Evolutionary conservation across 1,284 basidiomycete species (phyloP), one percentile per base, ranked within the genome.

Genomic region (Cystobasidium pallidum): DNA sequence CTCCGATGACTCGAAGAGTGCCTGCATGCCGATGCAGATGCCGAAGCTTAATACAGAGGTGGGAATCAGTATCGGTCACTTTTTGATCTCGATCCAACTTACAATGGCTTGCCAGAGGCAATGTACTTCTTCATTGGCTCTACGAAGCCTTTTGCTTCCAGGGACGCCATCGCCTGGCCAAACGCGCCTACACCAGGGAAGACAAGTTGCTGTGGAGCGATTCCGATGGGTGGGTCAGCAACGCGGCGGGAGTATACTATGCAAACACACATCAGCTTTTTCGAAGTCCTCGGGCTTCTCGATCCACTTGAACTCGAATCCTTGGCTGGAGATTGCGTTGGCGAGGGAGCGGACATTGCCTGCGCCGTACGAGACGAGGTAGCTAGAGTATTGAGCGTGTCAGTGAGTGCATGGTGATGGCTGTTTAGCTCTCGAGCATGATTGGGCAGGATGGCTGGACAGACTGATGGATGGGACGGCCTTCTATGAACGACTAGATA

Each of bases 131-230:
- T 87, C 65, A 99, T 85, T 41, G 92, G 93, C 76, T 91, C 87
- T 39, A 90, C 85, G 72, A 94, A 87, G 41, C 91, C 92, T 75
- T 89, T 88, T 19, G 85, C 80, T 51, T 84, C 82, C 58, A 99
- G 87, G 70, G 90, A 89, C 64, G 86, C 84, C 78, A 97, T 89
- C 10, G 95, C 96, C 51, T 89, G 88, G 67, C 90, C 89, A 80
- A 98, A 99, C 7, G 93, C 88, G 30, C 96, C 96, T 52, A 99
- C 96, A n/a, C 96, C 96, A 61, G 96, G 96, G 81, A 99, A 99
- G 78, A 99, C 86, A 79, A 99, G 88, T 82, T 89, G 90, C 95
- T 98, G 78, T n/a, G n/a, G n/a, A n/a, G n/a, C n/a, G 67, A 45
- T 2, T 58, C 58, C 3, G 34, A 19, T n/a, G 34, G n/a, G 21